Percentiles rank a stretch among this genome's conserved stretches.
These are phyloP conservation scores for Quercus agrifolia DNA, from an alignment of 306 rosid species.

Conservation along the genomic window DNA sequence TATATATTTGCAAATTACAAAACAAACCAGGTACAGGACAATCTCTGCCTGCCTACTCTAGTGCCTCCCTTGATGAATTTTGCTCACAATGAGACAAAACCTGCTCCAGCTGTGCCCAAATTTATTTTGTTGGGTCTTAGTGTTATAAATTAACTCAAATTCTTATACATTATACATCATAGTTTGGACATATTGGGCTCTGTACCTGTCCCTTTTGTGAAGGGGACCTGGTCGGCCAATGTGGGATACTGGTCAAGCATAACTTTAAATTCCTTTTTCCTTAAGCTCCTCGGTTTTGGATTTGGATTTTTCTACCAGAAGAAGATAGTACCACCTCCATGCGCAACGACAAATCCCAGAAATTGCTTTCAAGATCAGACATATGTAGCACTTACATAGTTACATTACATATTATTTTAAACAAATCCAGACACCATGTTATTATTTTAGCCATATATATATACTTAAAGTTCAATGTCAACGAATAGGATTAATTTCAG, in stretches of 20 bases:
- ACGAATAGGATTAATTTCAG: neutral
- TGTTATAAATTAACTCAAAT: neutral
- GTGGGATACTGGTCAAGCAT: neutral
- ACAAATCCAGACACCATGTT: too few relatives aligned
- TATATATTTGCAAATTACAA: neutral
- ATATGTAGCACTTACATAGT: neutral
- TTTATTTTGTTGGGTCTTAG: constrained; percentile 9
- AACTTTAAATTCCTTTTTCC: neutral
- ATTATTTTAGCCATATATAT: too few relatives aligned
- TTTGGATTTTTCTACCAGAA: neutral
- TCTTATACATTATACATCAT: neutral
- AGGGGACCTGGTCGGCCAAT: constrained; percentile 28
- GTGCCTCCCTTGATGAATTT: neutral
- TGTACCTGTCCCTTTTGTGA: neutral
- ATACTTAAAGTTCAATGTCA: too few relatives aligned
- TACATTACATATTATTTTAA: too few relatives aligned
- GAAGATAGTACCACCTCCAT: neutral
- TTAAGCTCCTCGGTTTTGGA: neutral
- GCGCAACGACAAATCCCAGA: neutral
- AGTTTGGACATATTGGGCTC: too few relatives aligned
- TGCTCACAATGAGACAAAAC: constrained; percentile 7
- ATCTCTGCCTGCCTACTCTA: neutral
- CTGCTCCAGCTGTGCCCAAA: constrained; percentile 1
- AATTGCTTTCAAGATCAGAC: neutral
- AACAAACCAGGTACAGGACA: neutral